Base-by-base conservation (phyloP, 441 rosid genomes). In the Lepidium campestre region DNA sequence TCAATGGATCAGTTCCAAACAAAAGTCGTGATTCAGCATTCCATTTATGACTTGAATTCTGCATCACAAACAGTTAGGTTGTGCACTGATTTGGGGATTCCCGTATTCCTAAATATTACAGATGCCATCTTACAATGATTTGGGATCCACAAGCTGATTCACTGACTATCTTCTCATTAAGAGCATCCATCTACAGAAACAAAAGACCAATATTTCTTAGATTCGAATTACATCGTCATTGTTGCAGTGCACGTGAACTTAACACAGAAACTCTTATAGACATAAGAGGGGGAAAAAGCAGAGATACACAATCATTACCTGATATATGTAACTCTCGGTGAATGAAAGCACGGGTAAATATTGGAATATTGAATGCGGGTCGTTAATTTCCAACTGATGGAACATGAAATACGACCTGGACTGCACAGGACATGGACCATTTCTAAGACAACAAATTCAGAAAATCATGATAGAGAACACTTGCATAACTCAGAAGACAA, bases 371-470 rank as follows among this genome's bases (percentile, higher is more conserved):
- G 78, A 65, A 61, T 79, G 79, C 0, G 90, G 97, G 20, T 52
- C 44, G 72, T 76, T 83, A 54, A 83, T 72, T 53, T 90, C 89
- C 81, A 90, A 65, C 12, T 76, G 86, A 63, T 87, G 96, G 79
- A 93, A 90, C 97, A 93, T 93, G 77, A 88, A 90, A 66, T 93
- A 93, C 65, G 96, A 93, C 68, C 97, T 83, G 85, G 96, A 84
- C 96, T 93, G 91, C 67, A 73, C 41, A 58, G 4, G 45, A 32
- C 14, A 42, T 10, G 32, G 32, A 42, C 20, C 42, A 62, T 52
- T 17, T 48, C 20, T 18, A n/a, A n/a, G 15, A 41, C 39, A 48
- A 29, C 11, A 27, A 18, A 32, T n/a, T 13, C 48, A 35, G 9
- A 55, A 25, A 42, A 67, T 39, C 48, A 41, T 12, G 32, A 52